phyloP scores from a whole-genome alignment of 441 rosid species.

The Bruguiera hainesii region DNA sequence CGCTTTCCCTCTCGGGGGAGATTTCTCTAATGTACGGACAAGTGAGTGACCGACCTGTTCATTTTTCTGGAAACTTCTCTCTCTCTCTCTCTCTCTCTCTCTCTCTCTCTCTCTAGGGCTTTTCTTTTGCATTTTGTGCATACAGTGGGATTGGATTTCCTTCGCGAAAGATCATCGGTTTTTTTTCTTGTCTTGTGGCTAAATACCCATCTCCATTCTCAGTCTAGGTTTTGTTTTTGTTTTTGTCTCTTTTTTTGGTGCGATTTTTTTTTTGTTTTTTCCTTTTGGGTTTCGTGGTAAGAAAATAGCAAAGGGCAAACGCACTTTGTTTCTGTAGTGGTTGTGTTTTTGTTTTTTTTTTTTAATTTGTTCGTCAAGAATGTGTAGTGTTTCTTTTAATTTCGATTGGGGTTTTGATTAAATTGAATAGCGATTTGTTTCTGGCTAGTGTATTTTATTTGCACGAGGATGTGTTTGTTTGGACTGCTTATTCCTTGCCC shows the following conservation, averaged over 20 bases:
- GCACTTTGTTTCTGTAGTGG: not conserved
- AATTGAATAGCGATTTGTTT: not conserved
- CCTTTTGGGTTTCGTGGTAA: not conserved
- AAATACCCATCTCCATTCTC: not conserved
- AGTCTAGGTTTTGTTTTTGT: not conserved
- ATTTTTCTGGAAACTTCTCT: constrained; percentile 5
- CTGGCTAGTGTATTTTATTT: no score
- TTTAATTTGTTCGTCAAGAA: no score
- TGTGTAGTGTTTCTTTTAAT: not conserved
- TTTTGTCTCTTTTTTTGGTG: not conserved
- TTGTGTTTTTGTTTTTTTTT: not conserved
- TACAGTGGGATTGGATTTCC: not conserved
- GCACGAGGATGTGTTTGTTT: no score
- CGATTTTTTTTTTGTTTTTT: not conserved
- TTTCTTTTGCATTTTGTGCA: not conserved
- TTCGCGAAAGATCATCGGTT: not conserved
- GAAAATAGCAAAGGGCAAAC: not conserved
- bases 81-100: not conserved
- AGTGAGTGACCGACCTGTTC: not conserved
- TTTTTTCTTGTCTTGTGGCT: not conserved
- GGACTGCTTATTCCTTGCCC: not conserved
- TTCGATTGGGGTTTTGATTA: not conserved
- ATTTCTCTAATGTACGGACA: no score
- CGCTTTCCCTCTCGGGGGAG: no score
- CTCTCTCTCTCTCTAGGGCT: no score